Base-by-base conservation (phyloP, 2,329 filamentous ascomycete genomes). In the Pseudogymnoascus sp. region DNA sequence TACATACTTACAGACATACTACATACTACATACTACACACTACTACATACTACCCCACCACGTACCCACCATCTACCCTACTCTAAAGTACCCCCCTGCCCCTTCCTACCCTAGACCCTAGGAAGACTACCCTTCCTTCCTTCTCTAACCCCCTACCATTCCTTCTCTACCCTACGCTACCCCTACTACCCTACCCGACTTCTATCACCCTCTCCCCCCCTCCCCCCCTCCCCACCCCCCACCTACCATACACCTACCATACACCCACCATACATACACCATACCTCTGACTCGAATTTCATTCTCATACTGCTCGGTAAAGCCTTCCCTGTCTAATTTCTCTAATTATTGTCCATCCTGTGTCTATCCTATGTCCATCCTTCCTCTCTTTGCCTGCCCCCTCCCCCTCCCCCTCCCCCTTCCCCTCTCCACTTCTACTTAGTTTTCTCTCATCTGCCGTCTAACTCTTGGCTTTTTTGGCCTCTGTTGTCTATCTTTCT, bases 261-360 rank as follows among this genome's bases (percentile, higher is more conserved):
- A n/a, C n/a, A n/a, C n/a, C n/a, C n/a, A n/a, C n/a, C n/a, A n/a
- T n/a, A n/a, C n/a, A n/a, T n/a, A n/a, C n/a, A 53, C 44, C 23
- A 31, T 31, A 28, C 26, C 15, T 50, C 44, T 28, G 17, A 50
- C 44, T 28, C 21, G 23, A 50, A 44, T 11, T n/a, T 53, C 23
- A 53, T 53, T 53, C 44, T 53, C 44, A 53, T 53, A 31, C 44
- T 53, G 44, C 44, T 53, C 23, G 44, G 44, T 53, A 53, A 53
- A n/a, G 3, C 44, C 23, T 53, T 53, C 44, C 44, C 44, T 26
- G 42, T 17, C 42, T 26, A 2, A 8, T n/a, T 3, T 47, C 19
- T n/a, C 21, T 26, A n/a, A n/a, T n/a, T n/a, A n/a, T n/a, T 28
- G 26, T 28, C 19, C n/a, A 47, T 50, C 44, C 44, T 42, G 28